Evolutionary conservation across 148 eudicot genomes (phyloP), one percentile per base, ranked within the genome.

Genomic region (Camellia sinensis): DNA sequence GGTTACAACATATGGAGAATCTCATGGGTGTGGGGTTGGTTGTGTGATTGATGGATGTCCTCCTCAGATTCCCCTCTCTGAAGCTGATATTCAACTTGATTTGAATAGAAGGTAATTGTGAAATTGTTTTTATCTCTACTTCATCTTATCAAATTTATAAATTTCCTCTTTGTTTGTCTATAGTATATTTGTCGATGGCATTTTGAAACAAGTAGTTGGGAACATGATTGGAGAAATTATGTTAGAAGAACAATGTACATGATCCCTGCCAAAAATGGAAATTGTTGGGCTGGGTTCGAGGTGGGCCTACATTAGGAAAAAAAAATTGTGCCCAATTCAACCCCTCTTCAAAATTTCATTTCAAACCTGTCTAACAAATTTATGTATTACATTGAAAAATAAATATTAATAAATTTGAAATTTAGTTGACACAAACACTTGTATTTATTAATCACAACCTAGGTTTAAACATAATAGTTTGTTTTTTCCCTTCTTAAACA

Each of bases 11-110:
- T 95, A 82, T 87, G 97, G 98, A 50, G 98, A 95, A 82, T 95
- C 98, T 85, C 98, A 95, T 88, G 98, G 98, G 74, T 96, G 97
- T 22, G 97, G 94, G 60, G 97, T 95, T 83, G 98, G 97, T 75
- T 91, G 95, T 75, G 82, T 93, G 18, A 88, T 93, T 87, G 98
- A 95, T 90, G 98, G 98, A 43, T 91, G 95, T 78, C 98, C 98
- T 74, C 94, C 98, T 29, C 84, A 96, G 61, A 84, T 95, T 84
- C 91, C 94, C 19, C 85, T 95, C 53, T 86, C 88, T 18, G 98
- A 95, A 88, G 92, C 89, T 75, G 98, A 95, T 87, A 78, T 95
- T 80, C 98, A 95, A 84, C 79, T 59, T 52, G 98, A 95, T 53
- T 96, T 93, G 57, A 96, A 95, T 70, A 87, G 98, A 85, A 95